Evolutionary conservation across 305 asterid genomes (phyloP), one percentile per base, ranked within the genome.

Genomic region (Fraxinus nigra): DNA sequence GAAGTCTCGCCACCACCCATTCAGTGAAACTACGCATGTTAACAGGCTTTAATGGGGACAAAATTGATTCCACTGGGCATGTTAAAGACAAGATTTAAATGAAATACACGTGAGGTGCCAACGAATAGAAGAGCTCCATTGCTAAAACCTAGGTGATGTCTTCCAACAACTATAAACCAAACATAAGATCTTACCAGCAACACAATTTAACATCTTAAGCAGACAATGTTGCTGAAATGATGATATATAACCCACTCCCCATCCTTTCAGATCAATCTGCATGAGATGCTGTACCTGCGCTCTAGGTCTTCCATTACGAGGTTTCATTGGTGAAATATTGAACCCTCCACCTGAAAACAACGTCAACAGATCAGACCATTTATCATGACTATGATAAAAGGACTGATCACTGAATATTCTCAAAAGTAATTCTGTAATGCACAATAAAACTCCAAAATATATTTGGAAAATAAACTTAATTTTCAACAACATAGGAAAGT

Each of bases 281-380:
- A 94, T 93, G 82, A 97, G 99, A 91, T 97, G 98, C 90, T 94
- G 98, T 76, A 97, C 98, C 91, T 92, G 99, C 78, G 98, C 89
- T 86, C 98, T 90, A 65, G 99, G 97, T 88, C 88, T 93, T 77
- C 99, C 99, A 80, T 97, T 83, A 82, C 82, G 92, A 79, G 99
- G 91, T 90, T 89, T 94, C 87, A 97, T 82, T 80, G 98, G 93
- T 78, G 99, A 93, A 87, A 94, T 97, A 87, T 94, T 97, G 87
- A 87, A 97, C 79, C 98, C 99, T 81, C 99, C 99, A 88, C 98
- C 99, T 94, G 89, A 72, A 85, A 87, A 28, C 37, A 28, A 80
- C 70, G 78, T 77, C 35, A 84, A 77, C 80, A 40, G 43, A 56
- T 83, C 54, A 80, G 35, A 65, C 14, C 70, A 61, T 56, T 81